Evolutionary conservation across 2,329 filamentous ascomycete species (phyloP), one percentile per base, ranked within the genome.

Genomic region (Hypoxylon sp.): DNA sequence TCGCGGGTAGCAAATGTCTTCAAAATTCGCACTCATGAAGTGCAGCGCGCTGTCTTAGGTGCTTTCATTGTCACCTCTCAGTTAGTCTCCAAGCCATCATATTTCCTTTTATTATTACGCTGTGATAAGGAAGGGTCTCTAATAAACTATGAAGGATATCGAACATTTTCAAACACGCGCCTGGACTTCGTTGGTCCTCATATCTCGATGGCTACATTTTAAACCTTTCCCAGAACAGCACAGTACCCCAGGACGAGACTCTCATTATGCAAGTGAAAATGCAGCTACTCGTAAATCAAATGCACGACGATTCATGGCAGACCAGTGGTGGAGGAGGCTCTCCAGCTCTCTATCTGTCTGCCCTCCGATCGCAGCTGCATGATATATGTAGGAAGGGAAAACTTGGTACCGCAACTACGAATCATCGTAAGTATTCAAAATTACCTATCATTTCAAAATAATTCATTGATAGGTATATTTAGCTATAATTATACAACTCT

Each of bases 201-300:
- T 65, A 75, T 28, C 67, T 75, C 28, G 73, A 75, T 23, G 53
- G 67, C 0, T 75, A 71, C 46, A 41, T 75, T 11, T 43, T 36
- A 2, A 59, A 67, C 21, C 55, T 72, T 19, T 45, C 50, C 5
- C 38, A 55, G 5, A 48, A 61, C 5, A 69, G 69, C 30, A 61
- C 67, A 19, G 53, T 73, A 50, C 32, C 60, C 5, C 59, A 69
- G 23, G 74, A 76, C 57, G 41, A 64, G 23, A 25, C 61, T 11
- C 68, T 76, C 1, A 64, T 72, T 5, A 48, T 55, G 6, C 61
- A 68, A 21, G 70, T 75, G 0, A 65, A 45, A 23, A 74, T 75
- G 65, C 73, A 75, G 46, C 63, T 74, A 3, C 68, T 75, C 5
- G 49, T 71, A 17, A 70, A 73, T 17, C 72, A 74, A 49, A 57